Conservation (phyloP, 768 basidiomycete species). For the Lyophyllum decastes region DNA sequence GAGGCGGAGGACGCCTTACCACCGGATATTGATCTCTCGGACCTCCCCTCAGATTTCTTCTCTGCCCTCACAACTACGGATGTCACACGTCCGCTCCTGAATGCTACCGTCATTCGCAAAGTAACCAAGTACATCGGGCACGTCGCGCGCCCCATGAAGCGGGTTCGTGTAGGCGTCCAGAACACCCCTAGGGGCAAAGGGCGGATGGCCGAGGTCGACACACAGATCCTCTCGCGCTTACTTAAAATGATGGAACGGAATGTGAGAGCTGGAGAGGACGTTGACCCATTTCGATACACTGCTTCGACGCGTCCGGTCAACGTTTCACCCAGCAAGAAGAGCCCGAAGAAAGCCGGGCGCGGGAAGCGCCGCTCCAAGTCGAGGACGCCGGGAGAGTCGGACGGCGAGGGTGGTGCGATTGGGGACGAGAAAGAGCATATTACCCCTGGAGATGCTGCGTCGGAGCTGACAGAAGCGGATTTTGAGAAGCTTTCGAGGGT, state of each 20-base stretch:
- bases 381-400: conserved; percentile 32
- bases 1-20: conserved; percentile 76
- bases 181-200: conserved; percentile 54
- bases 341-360: conserved; percentile 41
- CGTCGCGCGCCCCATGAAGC: conserved; percentile 66
- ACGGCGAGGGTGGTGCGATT: conserved; percentile 34
- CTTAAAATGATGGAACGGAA: conserved; percentile 80
- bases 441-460: conserved; percentile 17
- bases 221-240: conserved; percentile 57
- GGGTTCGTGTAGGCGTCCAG: conserved; percentile 47
- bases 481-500: conserved; percentile 50
- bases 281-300: conserved; percentile 63
- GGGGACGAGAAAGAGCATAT: conserved; percentile 23
- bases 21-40: conserved; percentile 48
- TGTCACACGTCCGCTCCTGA: conserved; percentile 59
- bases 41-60: conserved; percentile 64
- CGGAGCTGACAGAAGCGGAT: conserved; percentile 42
- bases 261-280: conserved; percentile 72
- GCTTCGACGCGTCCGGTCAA: conserved; percentile 19
- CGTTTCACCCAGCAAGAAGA: conserved; percentile 53
- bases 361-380: conserved; percentile 44
- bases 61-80: conserved; percentile 58
- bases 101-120: conserved; percentile 61
- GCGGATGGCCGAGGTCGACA: conserved; percentile 70
- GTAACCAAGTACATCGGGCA: conserved; percentile 69